Conservation (phyloP, 176 grass and related monocot genomes). For the Secale cereale region DNA sequence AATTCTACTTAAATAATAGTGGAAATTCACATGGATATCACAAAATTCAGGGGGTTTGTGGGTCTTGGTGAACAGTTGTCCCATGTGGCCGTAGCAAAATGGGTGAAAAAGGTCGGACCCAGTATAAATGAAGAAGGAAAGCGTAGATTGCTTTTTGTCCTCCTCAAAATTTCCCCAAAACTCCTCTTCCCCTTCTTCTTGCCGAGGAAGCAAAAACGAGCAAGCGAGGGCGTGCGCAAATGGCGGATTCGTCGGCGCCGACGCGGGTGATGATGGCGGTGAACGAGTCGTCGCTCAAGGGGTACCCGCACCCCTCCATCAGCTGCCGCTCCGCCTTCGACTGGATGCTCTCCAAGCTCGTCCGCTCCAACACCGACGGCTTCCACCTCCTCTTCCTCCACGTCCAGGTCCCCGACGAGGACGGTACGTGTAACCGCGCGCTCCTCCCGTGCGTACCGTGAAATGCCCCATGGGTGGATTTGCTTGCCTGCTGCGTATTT, state of each 20-base stretch:
- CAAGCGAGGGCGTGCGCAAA: conserved; percentile 22
- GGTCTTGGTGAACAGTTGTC: no score
- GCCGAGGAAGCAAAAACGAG: conserved; percentile 32
- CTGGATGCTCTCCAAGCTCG: conserved; percentile 87
- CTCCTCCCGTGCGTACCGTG: not conserved
- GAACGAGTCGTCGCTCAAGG: conserved; percentile 87
- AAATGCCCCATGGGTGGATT: not conserved
- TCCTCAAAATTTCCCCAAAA: conserved; percentile 30
- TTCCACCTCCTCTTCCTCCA: conserved; percentile 89
- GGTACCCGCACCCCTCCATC: conserved; percentile 92
- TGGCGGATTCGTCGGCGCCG: conserved; percentile 45
- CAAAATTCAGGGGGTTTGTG: not conserved
- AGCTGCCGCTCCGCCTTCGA: conserved; percentile 84
- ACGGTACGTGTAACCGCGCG: conserved; percentile 40
- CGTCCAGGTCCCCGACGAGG: conserved; percentile 89
- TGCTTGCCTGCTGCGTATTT: not conserved
- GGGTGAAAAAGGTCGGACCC: not conserved
- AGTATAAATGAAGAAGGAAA: conserved; percentile 12
- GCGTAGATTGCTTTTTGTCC: not conserved
- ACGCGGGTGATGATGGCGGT: conserved; percentile 86
- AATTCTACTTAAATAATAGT: not conserved
- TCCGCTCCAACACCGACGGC: conserved; percentile 72
- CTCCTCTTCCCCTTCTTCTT: conserved; percentile 30
- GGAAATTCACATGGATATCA: not conserved
- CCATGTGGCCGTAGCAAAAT: conserved; percentile 15